Evolutionary conservation across 1,284 basidiomycete species (phyloP), one percentile per base, ranked within the genome.

Genomic region (Ustilago cynodontis): DNA sequence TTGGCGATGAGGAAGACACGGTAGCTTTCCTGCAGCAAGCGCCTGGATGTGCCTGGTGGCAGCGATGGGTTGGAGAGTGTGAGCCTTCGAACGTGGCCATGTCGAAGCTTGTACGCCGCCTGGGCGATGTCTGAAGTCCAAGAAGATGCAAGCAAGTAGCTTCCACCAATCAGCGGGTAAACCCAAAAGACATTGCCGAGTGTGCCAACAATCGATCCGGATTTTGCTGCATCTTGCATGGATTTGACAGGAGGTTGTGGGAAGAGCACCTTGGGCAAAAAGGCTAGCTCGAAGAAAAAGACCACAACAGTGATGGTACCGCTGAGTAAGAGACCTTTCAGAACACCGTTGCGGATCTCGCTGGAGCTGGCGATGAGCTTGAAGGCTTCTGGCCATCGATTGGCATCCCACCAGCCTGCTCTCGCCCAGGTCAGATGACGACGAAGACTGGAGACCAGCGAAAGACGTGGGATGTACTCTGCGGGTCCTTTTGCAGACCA

Each of bases 121-220:
- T 84, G 77, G 0, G 82, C 84, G 24, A 85, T 79, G 59, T 84
- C 79, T 16, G 75, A 63, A 5, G 82, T 82, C 82, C 82, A 85
- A 13, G 78, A 74, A n/a, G 84, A 79, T 6, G 82, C 84, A 2
- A 85, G 60, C 33, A 82, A 71, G 64, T 85, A 86, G 53, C 77
- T 78, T 5, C 77, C 77, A 3, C 81, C 83, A 24, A 86, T 80
- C 24, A 85, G 60, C 8, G 84, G 84, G 60, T 86, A 86, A 16
- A 86, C 65, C 82, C 80, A 83, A 26, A 85, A 83, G 45, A 82
- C 78, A 37, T 76, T 77, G 16, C 69, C 71, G 18, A 79, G 64
- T 1, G 68, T 67, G 59, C 78, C 74, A 24, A 77, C 24, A 33
- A 71, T 59, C 31, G 67, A 70, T 1, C 57, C 59, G 2, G 62